These are phyloP conservation scores for Alternaria sp. DNA, from an alignment of 2,329 filamentous ascomycete species.

Conservation along the genomic window DNA sequence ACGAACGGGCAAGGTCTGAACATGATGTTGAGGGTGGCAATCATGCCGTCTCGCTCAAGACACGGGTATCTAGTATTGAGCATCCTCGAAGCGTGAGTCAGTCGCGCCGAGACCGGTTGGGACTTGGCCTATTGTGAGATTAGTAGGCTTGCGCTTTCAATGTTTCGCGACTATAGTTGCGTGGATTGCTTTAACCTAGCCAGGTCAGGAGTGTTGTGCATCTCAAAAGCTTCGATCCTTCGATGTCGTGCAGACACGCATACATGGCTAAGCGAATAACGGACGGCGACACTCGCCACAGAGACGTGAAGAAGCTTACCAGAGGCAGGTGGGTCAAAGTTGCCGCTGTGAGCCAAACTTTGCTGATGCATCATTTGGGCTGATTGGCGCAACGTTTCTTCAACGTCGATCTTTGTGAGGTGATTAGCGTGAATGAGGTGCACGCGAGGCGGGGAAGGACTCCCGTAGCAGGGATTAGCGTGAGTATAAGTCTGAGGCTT, in stretches of 20 bases:
- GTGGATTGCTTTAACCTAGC: slow-evolving; percentile 14
- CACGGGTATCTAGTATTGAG: not conserved
- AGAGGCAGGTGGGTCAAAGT: slow-evolving; percentile 15
- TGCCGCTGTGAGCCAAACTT: slow-evolving; percentile 20
- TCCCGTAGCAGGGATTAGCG: slow-evolving; percentile 23
- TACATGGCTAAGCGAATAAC: slow-evolving; percentile 29
- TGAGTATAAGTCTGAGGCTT: slow-evolving; percentile 16
- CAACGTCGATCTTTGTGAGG: slow-evolving; percentile 21
- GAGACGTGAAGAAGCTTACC: slow-evolving; percentile 13
- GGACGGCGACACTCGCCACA: slow-evolving; percentile 9
- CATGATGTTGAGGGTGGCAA: slow-evolving; percentile 7
- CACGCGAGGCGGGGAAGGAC: slow-evolving; percentile 26
- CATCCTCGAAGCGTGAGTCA: slow-evolving; percentile 1
- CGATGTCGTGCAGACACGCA: slow-evolving; percentile 22
- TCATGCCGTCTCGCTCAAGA: slow-evolving; percentile 1
- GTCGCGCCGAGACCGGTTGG: not conserved
- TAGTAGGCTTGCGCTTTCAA: not conserved
- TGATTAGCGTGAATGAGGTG: slow-evolving; percentile 22
- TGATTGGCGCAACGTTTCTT: slow-evolving; percentile 30
- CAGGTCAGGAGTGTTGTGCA: slow-evolving; percentile 14
- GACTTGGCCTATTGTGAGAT: not conserved
- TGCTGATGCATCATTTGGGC: slow-evolving; percentile 16
- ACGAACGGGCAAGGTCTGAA: slow-evolving; percentile 7
- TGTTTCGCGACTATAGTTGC: slow-evolving; percentile 6
- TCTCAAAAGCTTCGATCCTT: slow-evolving; percentile 19